Base-by-base conservation (phyloP, 768 basidiomycete species). In the Trametes cubensis region DNA sequence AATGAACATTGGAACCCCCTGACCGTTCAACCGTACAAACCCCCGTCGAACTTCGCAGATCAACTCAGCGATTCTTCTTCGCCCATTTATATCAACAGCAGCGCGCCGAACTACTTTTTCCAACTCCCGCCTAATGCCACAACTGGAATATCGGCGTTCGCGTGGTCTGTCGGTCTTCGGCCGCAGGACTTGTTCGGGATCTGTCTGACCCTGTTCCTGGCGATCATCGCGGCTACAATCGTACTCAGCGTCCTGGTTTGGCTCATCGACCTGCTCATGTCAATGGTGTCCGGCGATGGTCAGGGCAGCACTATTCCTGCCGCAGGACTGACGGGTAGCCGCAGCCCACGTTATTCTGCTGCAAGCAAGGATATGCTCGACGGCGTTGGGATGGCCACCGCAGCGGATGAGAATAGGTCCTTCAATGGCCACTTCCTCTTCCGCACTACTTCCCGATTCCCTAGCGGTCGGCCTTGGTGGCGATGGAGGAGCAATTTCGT, bases 151-250 rank as follows among this genome's bases (percentile, higher is more conserved):
- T 78, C 85, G 17, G 88, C 90, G 2, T 95, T 95, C 71, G 92
- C 95, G 1, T 88, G 87, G 70, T 82, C 91, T 14, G 77, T 96
- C 44, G 97, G 96, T 30, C 71, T 98, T 5, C 85, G 86, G 14
- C 90, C 91, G 1, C 81, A 86, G 69, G 90, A 97, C 70, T 80
- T 95, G 49, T 93, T 97, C 69, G 83, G 83, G 21, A 86, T 89
- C 54, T 94, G 91, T 73, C 76, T 95, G n/a, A 77, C 85, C 41
- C 76, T 98, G 55, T 96, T 97, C 77, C 82, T 97, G 52, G 81
- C 83, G 20, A 87, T 97, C 66, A 75, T 90, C 30, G 91, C 84
- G 0, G 88, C 79, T 11, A 85, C 87, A n/a, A 82, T 92, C 64
- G 76, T 81, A 18, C 69, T 94, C 55, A 92, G 91, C 67, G 62